Evolutionary conservation across 495 filamentous ascomycete species (phyloP).

Genomic region (Penicillium canescens): DNA sequence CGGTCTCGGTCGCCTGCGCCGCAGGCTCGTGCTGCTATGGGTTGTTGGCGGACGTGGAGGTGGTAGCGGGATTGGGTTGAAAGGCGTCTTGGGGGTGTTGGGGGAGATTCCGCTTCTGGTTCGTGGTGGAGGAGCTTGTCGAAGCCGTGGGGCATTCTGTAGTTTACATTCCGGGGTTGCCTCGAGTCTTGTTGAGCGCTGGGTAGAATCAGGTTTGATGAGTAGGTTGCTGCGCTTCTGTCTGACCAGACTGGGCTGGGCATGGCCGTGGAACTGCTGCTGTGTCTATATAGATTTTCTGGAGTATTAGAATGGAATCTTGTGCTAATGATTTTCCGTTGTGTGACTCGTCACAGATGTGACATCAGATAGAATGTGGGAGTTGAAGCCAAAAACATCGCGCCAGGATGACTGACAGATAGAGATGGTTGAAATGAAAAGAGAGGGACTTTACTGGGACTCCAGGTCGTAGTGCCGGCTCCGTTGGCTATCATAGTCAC

Average conservation of each 20-base stretch:
- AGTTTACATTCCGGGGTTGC: conserved; percentile 20
- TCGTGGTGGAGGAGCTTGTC: conserved; percentile 43
- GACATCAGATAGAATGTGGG: neutral
- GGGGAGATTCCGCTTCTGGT: conserved; percentile 26
- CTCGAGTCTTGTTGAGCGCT: conserved; percentile 11
- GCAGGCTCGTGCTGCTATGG: conserved; percentile 84
- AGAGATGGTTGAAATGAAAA: conserved; percentile 13
- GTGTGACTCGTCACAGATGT: conserved; percentile 7
- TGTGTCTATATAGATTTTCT: conserved; percentile 27
- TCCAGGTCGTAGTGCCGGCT: conserved; percentile 37
- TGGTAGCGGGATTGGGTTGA: conserved; percentile 43
- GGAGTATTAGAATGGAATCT: neutral
- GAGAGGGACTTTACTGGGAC: conserved; percentile 40
- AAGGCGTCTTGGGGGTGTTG: conserved; percentile 19
- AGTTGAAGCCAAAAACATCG: conserved; percentile 3
- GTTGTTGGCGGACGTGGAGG: conserved; percentile 85
- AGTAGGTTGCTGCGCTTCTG: conserved; percentile 22
- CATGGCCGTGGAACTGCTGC: conserved; percentile 32
- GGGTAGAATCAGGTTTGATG: conserved; percentile 12
- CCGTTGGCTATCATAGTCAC: conserved; percentile 27
- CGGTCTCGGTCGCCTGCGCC: conserved; percentile 94
- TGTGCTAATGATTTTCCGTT: neutral
- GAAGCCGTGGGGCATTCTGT: conserved; percentile 42
- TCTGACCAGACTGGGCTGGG: conserved; percentile 39
- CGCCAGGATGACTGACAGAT: conserved; percentile 22